Evolutionary conservation across 2,329 filamentous ascomycete genomes (phyloP).

Genomic region (Cercospora sojina): DNA sequence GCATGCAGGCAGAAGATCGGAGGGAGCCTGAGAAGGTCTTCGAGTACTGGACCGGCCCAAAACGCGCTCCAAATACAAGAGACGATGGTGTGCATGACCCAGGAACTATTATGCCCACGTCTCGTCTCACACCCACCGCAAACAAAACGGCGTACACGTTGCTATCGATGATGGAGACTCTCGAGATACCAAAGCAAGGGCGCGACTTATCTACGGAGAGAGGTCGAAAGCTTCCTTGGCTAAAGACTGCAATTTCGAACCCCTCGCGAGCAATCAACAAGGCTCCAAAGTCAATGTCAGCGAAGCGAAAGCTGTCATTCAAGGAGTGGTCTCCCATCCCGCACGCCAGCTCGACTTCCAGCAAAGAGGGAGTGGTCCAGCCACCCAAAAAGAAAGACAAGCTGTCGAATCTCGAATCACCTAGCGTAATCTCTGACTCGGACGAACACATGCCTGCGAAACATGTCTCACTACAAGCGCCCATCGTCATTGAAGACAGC

Average conservation of each 20-base stretch:
- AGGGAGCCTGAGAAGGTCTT: not conserved
- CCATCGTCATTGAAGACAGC: not conserved
- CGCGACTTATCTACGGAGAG: not conserved
- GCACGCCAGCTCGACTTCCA: not conserved
- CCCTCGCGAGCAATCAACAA: not conserved
- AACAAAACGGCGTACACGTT: not conserved
- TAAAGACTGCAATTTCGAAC: not conserved
- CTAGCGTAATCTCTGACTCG: not conserved
- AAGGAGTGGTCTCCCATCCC: not conserved
- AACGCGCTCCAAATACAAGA: not conserved
- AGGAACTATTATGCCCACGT: not conserved
- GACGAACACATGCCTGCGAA: not conserved
- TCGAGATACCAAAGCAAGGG: not conserved
- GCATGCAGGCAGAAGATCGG: not conserved
- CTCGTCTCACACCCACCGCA: not conserved
- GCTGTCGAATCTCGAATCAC: not conserved
- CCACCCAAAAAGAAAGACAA: not conserved
- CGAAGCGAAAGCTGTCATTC: not conserved
- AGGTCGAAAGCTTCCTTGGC: not conserved
- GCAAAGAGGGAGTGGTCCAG: not conserved
- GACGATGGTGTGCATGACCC: not conserved
- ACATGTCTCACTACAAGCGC: not conserved
- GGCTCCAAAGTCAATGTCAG: not conserved
- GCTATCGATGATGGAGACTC: not conserved
- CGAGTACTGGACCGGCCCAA: conserved; percentile 1